These are phyloP conservation scores for Aspergillus sp. DNA, from an alignment of 2,329 filamentous ascomycete genomes.

Conservation along the genomic window DNA sequence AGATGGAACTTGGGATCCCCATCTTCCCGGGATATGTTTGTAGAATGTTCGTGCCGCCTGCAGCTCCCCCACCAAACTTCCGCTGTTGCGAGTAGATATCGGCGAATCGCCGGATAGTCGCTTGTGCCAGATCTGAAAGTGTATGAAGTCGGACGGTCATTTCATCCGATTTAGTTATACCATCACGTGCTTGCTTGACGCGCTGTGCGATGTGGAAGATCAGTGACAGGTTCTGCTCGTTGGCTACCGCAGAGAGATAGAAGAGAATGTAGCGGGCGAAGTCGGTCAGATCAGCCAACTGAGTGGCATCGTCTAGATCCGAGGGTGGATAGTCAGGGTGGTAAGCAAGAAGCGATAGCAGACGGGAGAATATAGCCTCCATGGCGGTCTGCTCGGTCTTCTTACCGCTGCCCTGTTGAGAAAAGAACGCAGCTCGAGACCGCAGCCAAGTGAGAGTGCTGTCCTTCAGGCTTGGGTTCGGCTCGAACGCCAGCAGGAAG, in stretches of 20 bases:
- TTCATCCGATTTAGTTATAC: constrained; percentile 58
- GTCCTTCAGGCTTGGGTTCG: constrained; percentile 68
- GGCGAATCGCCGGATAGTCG: constrained; percentile 79
- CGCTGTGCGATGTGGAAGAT: constrained; percentile 92
- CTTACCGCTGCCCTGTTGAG: constrained; percentile 42
- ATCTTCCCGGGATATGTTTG: constrained; percentile 80
- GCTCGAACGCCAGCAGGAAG: constrained; percentile 91
- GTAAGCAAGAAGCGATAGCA: constrained; percentile 86
- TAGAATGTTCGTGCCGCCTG: constrained; percentile 55
- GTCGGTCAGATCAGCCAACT: constrained; percentile 65
- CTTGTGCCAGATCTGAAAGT: constrained; percentile 81
- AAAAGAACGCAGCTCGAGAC: constrained; percentile 70
- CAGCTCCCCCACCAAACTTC: constrained; percentile 40
- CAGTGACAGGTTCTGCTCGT: constrained; percentile 80
- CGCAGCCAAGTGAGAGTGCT: constrained; percentile 85
- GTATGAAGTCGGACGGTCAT: constrained; percentile 66
- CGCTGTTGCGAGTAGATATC: constrained; percentile 75
- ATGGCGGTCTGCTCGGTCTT: constrained; percentile 61
- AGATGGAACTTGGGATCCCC: constrained; percentile 76
- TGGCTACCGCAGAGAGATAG: constrained; percentile 79
- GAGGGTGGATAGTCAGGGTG: constrained; percentile 75
- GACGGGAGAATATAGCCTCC: constrained; percentile 76
- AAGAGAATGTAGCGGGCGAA: constrained; percentile 88
- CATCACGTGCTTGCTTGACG: constrained; percentile 86
- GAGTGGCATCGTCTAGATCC: constrained; percentile 41